These are phyloP conservation scores for Vanrija sp. DNA, from an alignment of 1,284 basidiomycete genomes.

Conservation along the genomic window DNA sequence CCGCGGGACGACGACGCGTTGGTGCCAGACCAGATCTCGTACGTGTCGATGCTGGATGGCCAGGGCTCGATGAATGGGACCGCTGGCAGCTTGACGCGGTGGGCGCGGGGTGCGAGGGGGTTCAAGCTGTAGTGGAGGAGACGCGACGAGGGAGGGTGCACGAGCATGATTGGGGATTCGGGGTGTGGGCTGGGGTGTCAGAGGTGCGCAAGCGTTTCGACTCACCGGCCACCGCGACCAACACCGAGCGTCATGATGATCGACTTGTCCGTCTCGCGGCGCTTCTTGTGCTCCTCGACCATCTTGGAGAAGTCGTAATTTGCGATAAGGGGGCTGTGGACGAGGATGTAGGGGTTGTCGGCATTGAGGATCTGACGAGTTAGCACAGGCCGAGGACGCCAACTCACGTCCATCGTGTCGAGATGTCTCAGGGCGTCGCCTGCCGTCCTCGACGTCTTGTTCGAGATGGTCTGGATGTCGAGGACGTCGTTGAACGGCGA, in stretches of 20 bases:
- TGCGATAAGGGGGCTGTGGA: constrained; percentile 90
- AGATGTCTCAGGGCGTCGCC: constrained; percentile 97
- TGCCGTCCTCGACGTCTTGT: constrained; percentile 81
- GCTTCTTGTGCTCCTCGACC: constrained; percentile 80
- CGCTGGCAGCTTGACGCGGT: constrained; percentile 42
- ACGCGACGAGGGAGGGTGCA: constrained; percentile 44
- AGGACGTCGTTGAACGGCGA: constrained; percentile 53
- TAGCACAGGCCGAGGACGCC: too few relatives aligned
- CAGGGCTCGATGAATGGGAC: constrained; percentile 54
- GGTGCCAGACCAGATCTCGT: constrained; percentile 79
- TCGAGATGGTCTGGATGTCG: constrained; percentile 82
- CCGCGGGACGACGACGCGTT: constrained; percentile 23
- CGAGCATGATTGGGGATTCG: constrained; percentile 49
- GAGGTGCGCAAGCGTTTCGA: constrained; percentile 15
- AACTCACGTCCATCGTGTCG: constrained; percentile 64
- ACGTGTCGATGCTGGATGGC: constrained; percentile 52
- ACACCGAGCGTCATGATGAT: constrained; percentile 95
- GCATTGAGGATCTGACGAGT: constrained; percentile 71
- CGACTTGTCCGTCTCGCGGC: constrained; percentile 81
- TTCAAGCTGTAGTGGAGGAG: constrained; percentile 46
- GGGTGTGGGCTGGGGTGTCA: constrained; percentile 53
- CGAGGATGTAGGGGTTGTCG: constrained; percentile 77
- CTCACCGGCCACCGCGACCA: constrained; percentile 42
- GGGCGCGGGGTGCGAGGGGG: constrained; percentile 37
- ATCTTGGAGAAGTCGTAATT: constrained; percentile 87